A percentile compares a stretch with the other conserved stretches of the same genome.
phyloP scores from a whole-genome alignment of 1,284 basidiomycete species.

The Earliella scabrosa region DNA sequence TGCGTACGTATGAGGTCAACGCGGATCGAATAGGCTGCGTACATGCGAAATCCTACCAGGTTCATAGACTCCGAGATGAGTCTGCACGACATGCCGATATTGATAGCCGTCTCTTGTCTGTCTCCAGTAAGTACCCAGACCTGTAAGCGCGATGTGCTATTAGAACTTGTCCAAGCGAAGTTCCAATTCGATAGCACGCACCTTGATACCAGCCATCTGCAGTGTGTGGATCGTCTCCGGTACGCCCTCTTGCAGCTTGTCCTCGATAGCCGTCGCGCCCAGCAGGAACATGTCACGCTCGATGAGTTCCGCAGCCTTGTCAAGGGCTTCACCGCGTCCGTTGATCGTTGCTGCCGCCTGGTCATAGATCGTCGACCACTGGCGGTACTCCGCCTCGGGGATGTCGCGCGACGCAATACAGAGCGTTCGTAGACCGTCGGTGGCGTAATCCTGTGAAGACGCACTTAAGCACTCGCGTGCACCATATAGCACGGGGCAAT shows the following conservation, averaged over 20 bases:
- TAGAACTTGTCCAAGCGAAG: background rate
- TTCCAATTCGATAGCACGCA: conserved; percentile 34
- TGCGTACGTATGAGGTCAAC: conserved; percentile 38
- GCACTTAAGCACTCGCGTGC: no score
- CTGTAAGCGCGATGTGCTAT: conserved; percentile 37
- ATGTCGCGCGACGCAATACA: conserved; percentile 95
- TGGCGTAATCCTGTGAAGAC: conserved; percentile 82
- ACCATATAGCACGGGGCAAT: no score
- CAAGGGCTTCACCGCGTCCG: conserved; percentile 91
- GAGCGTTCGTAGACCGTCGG: conserved; percentile 95
- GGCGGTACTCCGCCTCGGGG: conserved; percentile 86
- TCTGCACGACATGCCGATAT: conserved; percentile 97
- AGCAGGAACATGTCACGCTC: conserved; percentile 93
- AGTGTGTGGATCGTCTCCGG: conserved; percentile 98
- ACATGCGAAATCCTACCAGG: no score
- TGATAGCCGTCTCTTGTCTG: conserved; percentile 98
- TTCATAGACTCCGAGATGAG: conserved; percentile 99
- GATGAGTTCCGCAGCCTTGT: conserved; percentile 94
- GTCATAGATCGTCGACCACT: conserved; percentile 90
- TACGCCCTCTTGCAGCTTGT: conserved; percentile 98
- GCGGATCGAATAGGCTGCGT: no score
- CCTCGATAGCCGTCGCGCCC: conserved; percentile 98
- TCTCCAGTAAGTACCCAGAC: conserved; percentile 99
- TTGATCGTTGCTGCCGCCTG: conserved; percentile 93
- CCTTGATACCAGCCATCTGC: conserved; percentile 98